phyloP scores from a whole-genome alignment of 257 asterid species.

The Anisodus tanguticus region DNA sequence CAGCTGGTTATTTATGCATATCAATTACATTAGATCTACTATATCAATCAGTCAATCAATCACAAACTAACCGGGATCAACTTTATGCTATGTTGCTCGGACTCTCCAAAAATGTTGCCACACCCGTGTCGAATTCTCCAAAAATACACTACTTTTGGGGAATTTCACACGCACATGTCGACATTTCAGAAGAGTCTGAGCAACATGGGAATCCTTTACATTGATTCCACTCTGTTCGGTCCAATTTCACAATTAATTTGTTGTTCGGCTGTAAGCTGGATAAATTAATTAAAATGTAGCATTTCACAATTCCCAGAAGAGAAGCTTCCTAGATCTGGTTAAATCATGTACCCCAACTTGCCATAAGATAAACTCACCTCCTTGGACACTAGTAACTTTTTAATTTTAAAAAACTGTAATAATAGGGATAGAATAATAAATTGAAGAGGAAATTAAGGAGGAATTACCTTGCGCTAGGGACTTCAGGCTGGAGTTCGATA shows the following conservation, averaged over 20 bases:
- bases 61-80: not conserved
- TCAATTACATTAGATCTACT: not conserved
- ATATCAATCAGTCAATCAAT: not conserved
- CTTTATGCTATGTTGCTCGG: not conserved
- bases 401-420: too few species aligned
- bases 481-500: slow-evolving; percentile 66
- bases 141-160: too few species aligned
- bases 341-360: too few species aligned
- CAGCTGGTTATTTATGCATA: not conserved
- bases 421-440: too few species aligned
- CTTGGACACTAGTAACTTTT: too few species aligned
- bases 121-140: too few species aligned
- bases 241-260: not conserved
- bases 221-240: not conserved
- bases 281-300: not conserved
- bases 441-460: too few species aligned
- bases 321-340: not conserved
- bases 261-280: not conserved
- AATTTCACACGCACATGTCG: too few species aligned
- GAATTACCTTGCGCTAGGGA: slow-evolving; percentile 85
- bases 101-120: too few species aligned
- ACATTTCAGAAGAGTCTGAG: too few species aligned
- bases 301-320: not conserved
- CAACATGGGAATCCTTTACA: not conserved
- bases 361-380: too few species aligned